A percentile compares a stretch with the other conserved stretches of the same genome.
Conservation (phyloP, 306 rosid species). For the Inga oerstediana region DNA sequence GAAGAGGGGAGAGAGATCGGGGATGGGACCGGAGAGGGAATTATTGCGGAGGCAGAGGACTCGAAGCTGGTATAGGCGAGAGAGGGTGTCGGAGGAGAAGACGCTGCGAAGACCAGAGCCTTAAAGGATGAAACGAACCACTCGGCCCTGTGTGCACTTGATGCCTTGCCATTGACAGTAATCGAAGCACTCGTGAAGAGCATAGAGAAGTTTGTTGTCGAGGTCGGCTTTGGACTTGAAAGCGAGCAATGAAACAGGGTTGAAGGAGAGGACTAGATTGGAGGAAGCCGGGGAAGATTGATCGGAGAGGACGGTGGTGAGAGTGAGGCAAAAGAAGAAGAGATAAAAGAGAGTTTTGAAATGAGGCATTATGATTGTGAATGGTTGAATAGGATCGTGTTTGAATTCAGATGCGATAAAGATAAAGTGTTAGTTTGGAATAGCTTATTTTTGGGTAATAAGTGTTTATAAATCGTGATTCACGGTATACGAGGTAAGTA, state of each 20-base stretch:
- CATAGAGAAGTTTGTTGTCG: constrained; percentile 66
- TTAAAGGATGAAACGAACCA: constrained; percentile 55
- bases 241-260: constrained; percentile 66
- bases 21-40: constrained; percentile 80
- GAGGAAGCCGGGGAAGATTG: constrained; percentile 24
- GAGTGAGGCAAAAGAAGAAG: background rate
- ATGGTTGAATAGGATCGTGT: background rate
- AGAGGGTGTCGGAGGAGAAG: constrained; percentile 55
- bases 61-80: constrained; percentile 81
- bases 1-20: constrained; percentile 65
- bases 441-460: too few species aligned
- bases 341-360: background rate
- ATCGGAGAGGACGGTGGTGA: background rate
- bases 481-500: too few species aligned
- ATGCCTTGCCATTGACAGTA: constrained; percentile 93
- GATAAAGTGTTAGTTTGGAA: too few species aligned
- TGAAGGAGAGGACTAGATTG: constrained; percentile 40
- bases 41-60: constrained; percentile 73
- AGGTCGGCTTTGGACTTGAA: constrained; percentile 82
- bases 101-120: constrained; percentile 54
- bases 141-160: constrained; percentile 76
- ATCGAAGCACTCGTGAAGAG: constrained; percentile 66
- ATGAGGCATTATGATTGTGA: constrained; percentile 21
- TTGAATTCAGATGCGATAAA: background rate
- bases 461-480: too few species aligned